A percentile compares a stretch with the other conserved stretches of the same genome.
phyloP scores from a whole-genome alignment of 768 basidiomycete genomes.

The Kwoniella newhampshirensis region DNA sequence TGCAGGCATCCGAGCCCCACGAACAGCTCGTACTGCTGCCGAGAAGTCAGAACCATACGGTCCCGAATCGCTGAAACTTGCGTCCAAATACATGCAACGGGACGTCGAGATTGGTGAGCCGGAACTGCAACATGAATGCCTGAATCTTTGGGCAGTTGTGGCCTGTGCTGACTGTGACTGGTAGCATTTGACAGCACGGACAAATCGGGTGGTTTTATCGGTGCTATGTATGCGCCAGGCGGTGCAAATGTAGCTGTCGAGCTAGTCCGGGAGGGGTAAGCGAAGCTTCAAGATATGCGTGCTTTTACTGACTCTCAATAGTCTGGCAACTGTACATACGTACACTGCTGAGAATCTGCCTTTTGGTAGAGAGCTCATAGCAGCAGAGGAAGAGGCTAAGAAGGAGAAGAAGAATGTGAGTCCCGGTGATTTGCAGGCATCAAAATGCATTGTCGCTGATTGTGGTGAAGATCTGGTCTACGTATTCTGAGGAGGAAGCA shows the following conservation, averaged over 20 bases:
- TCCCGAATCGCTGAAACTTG: conserved; percentile 74
- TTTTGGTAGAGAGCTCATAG: conserved; percentile 75
- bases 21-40: conserved; percentile 69
- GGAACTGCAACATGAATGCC: not conserved
- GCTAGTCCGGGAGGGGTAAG: conserved; percentile 74
- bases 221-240: conserved; percentile 70
- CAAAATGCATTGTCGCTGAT: conserved; percentile 1
- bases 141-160: not conserved
- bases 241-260: conserved; percentile 81
- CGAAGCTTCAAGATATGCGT: not conserved
- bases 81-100: conserved; percentile 84
- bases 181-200: conserved; percentile 76
- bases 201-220: conserved; percentile 95
- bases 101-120: conserved; percentile 76
- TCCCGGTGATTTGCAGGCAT: conserved; percentile 7
- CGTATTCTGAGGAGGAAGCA: conserved; percentile 68
- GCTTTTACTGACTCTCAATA: conserved; percentile 7
- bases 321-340: conserved; percentile 76
- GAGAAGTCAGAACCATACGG: conserved; percentile 93
- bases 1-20: conserved; percentile 85
- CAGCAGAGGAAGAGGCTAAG: conserved; percentile 89
- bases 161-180: not conserved
- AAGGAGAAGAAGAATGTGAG: conserved; percentile 71
- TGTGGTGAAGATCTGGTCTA: conserved; percentile 73
- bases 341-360: conserved; percentile 81